phyloP scores from a whole-genome alignment of 768 basidiomycete species.

The Rhodotorula graminis region DNA sequence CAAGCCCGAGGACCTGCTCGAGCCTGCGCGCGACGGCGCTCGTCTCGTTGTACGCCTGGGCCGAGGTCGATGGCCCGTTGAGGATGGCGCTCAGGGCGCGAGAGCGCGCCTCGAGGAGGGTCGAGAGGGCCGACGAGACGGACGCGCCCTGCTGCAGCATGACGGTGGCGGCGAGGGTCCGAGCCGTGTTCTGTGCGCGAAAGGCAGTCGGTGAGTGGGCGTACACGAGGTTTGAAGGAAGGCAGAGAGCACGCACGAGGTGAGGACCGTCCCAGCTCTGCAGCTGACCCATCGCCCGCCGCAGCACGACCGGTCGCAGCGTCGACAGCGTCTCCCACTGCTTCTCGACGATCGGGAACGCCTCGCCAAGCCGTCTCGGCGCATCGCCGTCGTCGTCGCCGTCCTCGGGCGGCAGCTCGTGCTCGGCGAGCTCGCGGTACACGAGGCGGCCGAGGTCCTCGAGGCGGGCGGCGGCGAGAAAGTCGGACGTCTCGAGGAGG shows the following conservation, averaged over 20 bases:
- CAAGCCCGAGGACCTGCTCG: constrained; percentile 16
- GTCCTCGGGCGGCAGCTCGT: constrained; percentile 9
- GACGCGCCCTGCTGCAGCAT: constrained; percentile 33
- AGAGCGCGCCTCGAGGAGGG: constrained; percentile 26
- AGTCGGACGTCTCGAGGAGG: constrained; percentile 33
- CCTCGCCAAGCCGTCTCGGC: neutral
- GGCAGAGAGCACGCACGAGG: neutral
- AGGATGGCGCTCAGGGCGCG: constrained; percentile 21
- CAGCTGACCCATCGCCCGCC: constrained; percentile 21
- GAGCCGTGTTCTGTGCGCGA: constrained; percentile 13
- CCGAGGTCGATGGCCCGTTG: constrained; percentile 5
- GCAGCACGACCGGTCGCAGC: constrained; percentile 20
- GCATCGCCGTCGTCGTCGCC: neutral
- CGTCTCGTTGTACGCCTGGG: neutral
- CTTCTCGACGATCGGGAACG: constrained; percentile 42
- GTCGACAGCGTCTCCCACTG: constrained; percentile 36
- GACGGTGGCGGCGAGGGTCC: constrained; percentile 28
- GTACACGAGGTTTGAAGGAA: no score
- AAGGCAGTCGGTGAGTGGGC: neutral
- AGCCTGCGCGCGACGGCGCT: neutral
- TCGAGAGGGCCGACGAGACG: constrained; percentile 6
- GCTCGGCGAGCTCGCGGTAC: constrained; percentile 37
- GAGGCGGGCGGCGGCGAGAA: constrained; percentile 39
- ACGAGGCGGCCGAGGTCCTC: constrained; percentile 39
- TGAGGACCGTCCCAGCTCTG: neutral